Evolutionary conservation across 1,284 basidiomycete genomes (phyloP).

Genomic region (Athelia psychrophila): DNA sequence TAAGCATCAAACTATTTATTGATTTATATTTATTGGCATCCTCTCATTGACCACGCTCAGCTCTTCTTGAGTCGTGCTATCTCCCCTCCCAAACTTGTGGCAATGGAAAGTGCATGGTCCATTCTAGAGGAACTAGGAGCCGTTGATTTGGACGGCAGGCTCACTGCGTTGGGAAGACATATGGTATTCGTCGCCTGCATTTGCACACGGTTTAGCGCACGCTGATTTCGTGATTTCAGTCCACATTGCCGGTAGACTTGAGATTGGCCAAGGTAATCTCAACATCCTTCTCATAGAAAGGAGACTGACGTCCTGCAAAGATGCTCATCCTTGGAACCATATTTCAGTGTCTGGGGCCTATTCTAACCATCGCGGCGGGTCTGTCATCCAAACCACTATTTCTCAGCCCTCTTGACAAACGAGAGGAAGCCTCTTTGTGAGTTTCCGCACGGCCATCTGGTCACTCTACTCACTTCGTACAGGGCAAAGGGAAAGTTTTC

Average conservation of each 20-base stretch:
- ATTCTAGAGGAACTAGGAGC: constrained; percentile 82
- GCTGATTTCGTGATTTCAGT: constrained; percentile 37
- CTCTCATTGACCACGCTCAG: constrained; percentile 17
- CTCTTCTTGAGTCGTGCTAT: constrained; percentile 73
- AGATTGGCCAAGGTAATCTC: constrained; percentile 79
- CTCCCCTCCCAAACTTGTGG: constrained; percentile 76
- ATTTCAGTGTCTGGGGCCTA: constrained; percentile 75
- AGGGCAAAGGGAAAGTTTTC: constrained; percentile 73
- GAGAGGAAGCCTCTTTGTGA: constrained; percentile 76
- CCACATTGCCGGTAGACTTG: constrained; percentile 86
- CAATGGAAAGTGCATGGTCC: constrained; percentile 79
- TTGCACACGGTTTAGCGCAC: background rate
- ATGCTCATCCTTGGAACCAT: constrained; percentile 85
- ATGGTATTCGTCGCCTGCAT: constrained; percentile 44
- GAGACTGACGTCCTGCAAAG: constrained; percentile 29
- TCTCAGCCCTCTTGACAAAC: constrained; percentile 75
- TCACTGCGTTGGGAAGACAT: constrained; percentile 85
- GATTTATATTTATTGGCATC: constrained; percentile 1
- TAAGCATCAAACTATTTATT: constrained; percentile 23
- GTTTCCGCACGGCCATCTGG: constrained; percentile 13
- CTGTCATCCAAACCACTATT: constrained; percentile 90
- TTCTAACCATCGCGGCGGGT: constrained; percentile 81
- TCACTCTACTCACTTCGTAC: constrained; percentile 2
- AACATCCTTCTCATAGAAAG: background rate
- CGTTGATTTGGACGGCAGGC: constrained; percentile 54